Conservation (phyloP, 2,329 filamentous ascomycete genomes). For the Verticillium nubilum region DNA sequence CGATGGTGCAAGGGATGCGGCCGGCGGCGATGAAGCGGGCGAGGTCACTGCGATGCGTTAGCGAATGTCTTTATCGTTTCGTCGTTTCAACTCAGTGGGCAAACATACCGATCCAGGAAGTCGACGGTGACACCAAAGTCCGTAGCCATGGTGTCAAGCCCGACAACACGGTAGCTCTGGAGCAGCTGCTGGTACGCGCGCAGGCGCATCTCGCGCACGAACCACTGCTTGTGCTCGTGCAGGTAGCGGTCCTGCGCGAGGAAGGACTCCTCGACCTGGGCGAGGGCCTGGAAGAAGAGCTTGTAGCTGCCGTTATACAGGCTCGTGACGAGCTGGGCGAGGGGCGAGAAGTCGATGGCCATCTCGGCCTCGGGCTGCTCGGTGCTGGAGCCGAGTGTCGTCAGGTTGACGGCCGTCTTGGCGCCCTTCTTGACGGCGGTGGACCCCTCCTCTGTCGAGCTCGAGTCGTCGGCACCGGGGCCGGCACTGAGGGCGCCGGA, state of each 20-base stretch:
- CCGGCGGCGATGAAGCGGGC: slow-evolving; percentile 95
- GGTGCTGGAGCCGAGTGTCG: slow-evolving; percentile 65
- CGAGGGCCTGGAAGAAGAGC: slow-evolving; percentile 85
- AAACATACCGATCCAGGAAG: slow-evolving; percentile 81
- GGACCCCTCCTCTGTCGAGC: slow-evolving; percentile 55
- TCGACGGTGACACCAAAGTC: slow-evolving; percentile 97
- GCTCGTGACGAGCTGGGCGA: slow-evolving; percentile 83
- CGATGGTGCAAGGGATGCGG: slow-evolving; percentile 93
- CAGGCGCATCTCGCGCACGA: slow-evolving; percentile 95
- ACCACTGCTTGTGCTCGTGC: slow-evolving; percentile 94
- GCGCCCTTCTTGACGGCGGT: slow-evolving; percentile 44
- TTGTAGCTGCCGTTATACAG: slow-evolving; percentile 93
- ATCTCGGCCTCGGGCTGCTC: slow-evolving; percentile 75
- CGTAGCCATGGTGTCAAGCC: slow-evolving; percentile 93
- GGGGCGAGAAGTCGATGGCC: slow-evolving; percentile 80
- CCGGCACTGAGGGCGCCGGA: slow-evolving; percentile 77
- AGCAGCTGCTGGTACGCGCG: slow-evolving; percentile 94
- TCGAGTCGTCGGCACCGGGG: slow-evolving; percentile 73
- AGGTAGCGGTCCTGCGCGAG: slow-evolving; percentile 91
- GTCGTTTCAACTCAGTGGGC: neutral
- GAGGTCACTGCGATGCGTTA: slow-evolving; percentile 60
- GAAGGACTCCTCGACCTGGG: slow-evolving; percentile 88
- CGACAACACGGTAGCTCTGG: slow-evolving; percentile 94
- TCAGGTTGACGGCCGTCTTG: slow-evolving; percentile 73
- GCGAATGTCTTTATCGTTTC: neutral